Evolutionary conservation across 306 rosid species (phyloP).

Genomic region (Urtica urens): DNA sequence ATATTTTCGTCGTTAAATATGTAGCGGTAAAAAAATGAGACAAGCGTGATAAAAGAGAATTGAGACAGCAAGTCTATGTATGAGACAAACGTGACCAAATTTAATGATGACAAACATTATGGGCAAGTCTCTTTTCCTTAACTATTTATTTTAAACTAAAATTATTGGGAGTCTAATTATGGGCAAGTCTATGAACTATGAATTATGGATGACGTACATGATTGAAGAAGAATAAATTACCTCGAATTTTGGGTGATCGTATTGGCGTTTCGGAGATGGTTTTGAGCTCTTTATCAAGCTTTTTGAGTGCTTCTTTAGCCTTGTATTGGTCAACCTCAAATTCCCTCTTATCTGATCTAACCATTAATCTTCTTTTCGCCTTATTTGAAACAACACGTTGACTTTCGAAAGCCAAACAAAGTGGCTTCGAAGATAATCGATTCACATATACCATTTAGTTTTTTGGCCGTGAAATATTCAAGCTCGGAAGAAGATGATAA

Average conservation of each 20-base stretch:
- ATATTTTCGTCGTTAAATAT: no score
- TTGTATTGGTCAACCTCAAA: slow-evolving; percentile 71
- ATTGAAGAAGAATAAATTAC: slow-evolving; percentile 18
- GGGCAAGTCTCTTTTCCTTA: no score
- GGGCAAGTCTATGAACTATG: no score
- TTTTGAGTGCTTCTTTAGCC: slow-evolving; percentile 70
- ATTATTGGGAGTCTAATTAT: no score
- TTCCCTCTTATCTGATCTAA: slow-evolving; percentile 42
- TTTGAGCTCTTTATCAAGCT: slow-evolving; percentile 68
- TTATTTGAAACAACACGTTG: neutral
- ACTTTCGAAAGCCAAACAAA: neutral
- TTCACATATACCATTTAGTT: slow-evolving; percentile 26
- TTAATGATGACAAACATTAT: no score
- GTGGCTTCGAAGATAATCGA: slow-evolving; percentile 16
- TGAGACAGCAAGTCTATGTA: no score
- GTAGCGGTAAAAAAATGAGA: no score
- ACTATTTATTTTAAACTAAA: no score
- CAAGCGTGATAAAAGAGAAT: no score
- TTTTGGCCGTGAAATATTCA: neutral
- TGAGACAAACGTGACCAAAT: no score
- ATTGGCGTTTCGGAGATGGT: slow-evolving; percentile 40
- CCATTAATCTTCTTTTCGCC: slow-evolving; percentile 14
- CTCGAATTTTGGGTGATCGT: slow-evolving; percentile 34
- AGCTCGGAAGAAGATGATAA: neutral
- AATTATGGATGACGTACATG: no score